Base-by-base conservation (phyloP, 257 asterid species). In the Osmanthus fragrans region DNA sequence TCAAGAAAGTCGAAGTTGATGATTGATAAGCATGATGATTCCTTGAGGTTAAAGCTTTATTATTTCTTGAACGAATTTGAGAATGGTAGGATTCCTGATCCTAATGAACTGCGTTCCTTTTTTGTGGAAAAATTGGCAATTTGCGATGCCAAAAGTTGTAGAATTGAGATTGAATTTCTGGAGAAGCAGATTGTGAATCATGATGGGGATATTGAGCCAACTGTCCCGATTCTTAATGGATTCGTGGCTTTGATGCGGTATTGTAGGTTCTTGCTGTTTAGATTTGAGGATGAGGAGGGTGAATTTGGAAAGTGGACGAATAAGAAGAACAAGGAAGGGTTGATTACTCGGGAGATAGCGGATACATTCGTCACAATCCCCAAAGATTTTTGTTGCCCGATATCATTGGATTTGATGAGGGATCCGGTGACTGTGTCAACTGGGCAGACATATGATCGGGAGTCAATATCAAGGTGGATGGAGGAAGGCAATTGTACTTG, bases 391-490 rank as follows among this genome's bases (percentile, higher is more conserved):
- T 87, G 93, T 76, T 95, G 98, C 79, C 96, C 98, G 0, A 92
- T 95, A 63, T 85, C 95, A 0, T 77, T 93, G 83, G 98, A 95
- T 80, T 82, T 95, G 84, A 95, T 95, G 97, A 89, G 83, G 78
- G 96, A 93, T 81, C 99, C 99, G 0, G 99, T 92, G 13, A 85
- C 90, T 60, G 84, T 95, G 10, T 89, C 98, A 1, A 95, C 99
- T 0, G 99, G 99, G 51, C 99, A 92, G 81, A 91, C 98, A 0
- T 95, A 95, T 39, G 99, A 93, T 47, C 92, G 99, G n/a, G 66
- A 81, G 2, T 87, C 96, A 29, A 94, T 94, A 65, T 64, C 85
- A 0, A 87, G 97, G 87, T 94, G 99, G 99, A 84, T 94, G 79
- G 97, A 90, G 76, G 99, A 91, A 80, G 97, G 99, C 67, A 96